Conservation (phyloP, 345 rosid species). For the Nasturtium officinale region DNA sequence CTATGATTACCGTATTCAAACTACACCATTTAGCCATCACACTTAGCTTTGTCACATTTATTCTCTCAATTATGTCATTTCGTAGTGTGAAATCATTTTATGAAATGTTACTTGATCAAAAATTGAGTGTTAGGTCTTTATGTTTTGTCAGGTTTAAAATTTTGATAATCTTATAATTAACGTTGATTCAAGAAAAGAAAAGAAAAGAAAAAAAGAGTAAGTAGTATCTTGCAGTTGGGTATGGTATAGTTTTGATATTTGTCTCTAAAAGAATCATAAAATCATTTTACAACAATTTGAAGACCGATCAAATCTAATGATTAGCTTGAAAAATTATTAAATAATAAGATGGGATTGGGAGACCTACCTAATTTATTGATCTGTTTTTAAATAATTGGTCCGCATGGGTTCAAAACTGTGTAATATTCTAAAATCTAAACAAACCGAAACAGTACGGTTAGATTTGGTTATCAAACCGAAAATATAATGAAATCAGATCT, state of each 20-base stretch:
- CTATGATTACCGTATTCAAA: neutral
- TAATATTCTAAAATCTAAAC: neutral
- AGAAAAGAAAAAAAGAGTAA: neutral
- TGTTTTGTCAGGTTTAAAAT: neutral
- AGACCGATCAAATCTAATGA: neutral
- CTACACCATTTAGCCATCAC: neutral
- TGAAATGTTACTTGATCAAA: too few species aligned
- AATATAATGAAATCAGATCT: neutral
- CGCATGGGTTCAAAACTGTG: neutral
- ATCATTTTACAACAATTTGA: neutral
- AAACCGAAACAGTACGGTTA: neutral
- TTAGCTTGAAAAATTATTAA: neutral
- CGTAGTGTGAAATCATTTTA: too few species aligned
- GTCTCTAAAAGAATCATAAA: neutral
- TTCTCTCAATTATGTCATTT: neutral
- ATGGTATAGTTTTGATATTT: neutral
- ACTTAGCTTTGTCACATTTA: neutral
- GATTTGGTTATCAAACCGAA: neutral
- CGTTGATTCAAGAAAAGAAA: neutral
- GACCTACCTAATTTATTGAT: neutral
- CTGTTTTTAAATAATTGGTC: slow-evolving; percentile 1
- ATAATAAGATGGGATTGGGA: neutral
- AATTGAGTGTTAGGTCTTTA: neutral
- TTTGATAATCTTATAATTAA: neutral
- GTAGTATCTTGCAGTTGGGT: neutral